Conservation (phyloP, 805 yeast genomes). For the Spathaspora hagerdaliae region DNA sequence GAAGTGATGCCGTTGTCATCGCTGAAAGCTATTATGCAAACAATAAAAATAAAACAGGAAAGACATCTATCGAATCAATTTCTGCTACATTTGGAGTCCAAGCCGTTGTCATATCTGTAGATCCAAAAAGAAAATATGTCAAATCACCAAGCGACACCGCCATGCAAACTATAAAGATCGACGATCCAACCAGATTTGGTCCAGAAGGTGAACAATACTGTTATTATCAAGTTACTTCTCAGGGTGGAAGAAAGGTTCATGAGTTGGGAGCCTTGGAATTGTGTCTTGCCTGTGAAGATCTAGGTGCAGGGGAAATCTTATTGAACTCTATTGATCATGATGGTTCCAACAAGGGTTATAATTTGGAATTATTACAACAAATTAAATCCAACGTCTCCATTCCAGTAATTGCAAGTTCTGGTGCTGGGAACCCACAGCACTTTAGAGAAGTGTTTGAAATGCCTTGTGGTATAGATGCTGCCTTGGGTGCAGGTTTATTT, state of each 20-base stretch:
- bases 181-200: slow-evolving; percentile 49
- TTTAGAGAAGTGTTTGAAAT: slow-evolving; percentile 78
- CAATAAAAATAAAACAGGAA: slow-evolving; percentile 61
- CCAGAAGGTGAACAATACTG: slow-evolving; percentile 88
- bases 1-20: slow-evolving; percentile 93
- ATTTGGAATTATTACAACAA: slow-evolving; percentile 76
- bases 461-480: slow-evolving; percentile 87
- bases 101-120: slow-evolving; percentile 98
- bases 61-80: slow-evolving; percentile 88
- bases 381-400: slow-evolving; percentile 73
- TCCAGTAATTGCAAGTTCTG: slow-evolving; percentile 97
- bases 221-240: slow-evolving; percentile 94
- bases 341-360: slow-evolving; percentile 93
- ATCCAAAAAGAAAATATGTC: slow-evolving; percentile 86
- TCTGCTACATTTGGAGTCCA: slow-evolving; percentile 91
- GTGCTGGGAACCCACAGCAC: slow-evolving; percentile 93
- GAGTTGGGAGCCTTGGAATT: slow-evolving; percentile 91
- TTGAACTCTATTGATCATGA: slow-evolving; percentile 95
- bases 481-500: slow-evolving; percentile 98
- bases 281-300: slow-evolving; percentile 79
- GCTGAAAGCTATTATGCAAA: slow-evolving; percentile 75
- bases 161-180: slow-evolving; percentile 63
- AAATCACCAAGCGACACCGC: slow-evolving; percentile 53
- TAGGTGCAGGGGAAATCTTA: slow-evolving; percentile 95
- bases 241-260: slow-evolving; percentile 86